These are phyloP conservation scores for Decorospora gaudefroyi DNA, from an alignment of 2,329 filamentous ascomycete species.

Conservation along the genomic window DNA sequence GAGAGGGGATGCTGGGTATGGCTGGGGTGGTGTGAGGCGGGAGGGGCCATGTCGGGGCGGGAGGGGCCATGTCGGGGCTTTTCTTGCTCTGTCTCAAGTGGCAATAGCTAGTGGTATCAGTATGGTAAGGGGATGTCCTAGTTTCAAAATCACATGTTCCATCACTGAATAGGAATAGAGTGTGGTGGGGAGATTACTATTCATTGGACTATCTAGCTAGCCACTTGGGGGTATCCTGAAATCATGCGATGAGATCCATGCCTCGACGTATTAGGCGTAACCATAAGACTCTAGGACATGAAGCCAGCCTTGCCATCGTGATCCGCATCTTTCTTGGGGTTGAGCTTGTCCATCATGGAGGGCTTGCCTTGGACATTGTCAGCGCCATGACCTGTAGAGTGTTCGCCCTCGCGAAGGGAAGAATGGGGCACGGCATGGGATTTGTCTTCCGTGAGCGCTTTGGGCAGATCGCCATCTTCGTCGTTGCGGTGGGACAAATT, in stretches of 20 bases:
- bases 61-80: too few relatives aligned
- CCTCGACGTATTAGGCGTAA: too few relatives aligned
- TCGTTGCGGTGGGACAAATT: slow-evolving; percentile 10
- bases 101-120: neutral
- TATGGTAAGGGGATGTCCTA: too few relatives aligned
- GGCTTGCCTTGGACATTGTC: slow-evolving; percentile 45
- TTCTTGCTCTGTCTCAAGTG: too few relatives aligned
- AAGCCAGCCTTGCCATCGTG: slow-evolving; percentile 61
- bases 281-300: slow-evolving; percentile 51
- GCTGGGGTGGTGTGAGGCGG: slow-evolving; percentile 9
- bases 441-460: slow-evolving; percentile 11
- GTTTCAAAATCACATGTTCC: too few relatives aligned
- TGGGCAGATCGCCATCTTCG: slow-evolving; percentile 13
- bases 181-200: slow-evolving; percentile 5
- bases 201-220: slow-evolving; percentile 11
- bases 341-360: slow-evolving; percentile 56
- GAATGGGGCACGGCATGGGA: slow-evolving; percentile 14
- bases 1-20: slow-evolving; percentile 41
- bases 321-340: slow-evolving; percentile 59
- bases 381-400: neutral
- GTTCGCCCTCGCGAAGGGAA: slow-evolving; percentile 3
- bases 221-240: slow-evolving; percentile 11
- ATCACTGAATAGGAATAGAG: too few relatives aligned
- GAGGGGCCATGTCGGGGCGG: too few relatives aligned
- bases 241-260: slow-evolving; percentile 7